phyloP scores from a whole-genome alignment of 2,329 filamentous ascomycete species.

The Diaporthe nobilis region DNA sequence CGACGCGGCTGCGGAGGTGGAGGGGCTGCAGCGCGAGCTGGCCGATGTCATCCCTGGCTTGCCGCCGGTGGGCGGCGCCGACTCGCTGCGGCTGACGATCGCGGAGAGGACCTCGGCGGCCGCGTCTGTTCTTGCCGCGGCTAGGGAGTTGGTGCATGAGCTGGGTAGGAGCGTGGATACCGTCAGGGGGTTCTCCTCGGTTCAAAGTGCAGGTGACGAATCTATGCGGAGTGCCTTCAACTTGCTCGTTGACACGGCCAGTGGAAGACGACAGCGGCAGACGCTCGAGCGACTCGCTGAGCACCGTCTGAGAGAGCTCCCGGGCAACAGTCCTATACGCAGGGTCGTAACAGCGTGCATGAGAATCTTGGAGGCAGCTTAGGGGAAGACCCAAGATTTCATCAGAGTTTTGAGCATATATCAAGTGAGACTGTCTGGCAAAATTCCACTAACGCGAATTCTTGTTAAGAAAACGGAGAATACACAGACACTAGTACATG shows the following conservation, averaged over 20 bases:
- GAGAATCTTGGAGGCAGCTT: background rate
- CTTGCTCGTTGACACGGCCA: background rate
- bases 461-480: too few relatives aligned
- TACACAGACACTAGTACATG: too few relatives aligned
- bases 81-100: background rate
- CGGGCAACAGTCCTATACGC: background rate
- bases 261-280: background rate
- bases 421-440: too few relatives aligned
- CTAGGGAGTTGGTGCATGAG: background rate
- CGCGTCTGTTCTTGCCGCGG: background rate
- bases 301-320: background rate
- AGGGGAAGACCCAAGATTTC: background rate
- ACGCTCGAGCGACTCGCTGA: background rate
- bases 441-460: too few relatives aligned
- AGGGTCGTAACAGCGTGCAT: background rate
- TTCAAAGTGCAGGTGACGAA: background rate
- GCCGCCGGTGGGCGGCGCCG: background rate
- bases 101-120: background rate
- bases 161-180: background rate
- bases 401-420: too few relatives aligned
- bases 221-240: background rate
- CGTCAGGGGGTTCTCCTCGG: background rate
- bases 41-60: background rate
- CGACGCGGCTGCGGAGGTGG: background rate
- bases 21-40: background rate